These are phyloP conservation scores for Mycena citricolor DNA, from an alignment of 1,284 basidiomycete species.

Conservation along the genomic window DNA sequence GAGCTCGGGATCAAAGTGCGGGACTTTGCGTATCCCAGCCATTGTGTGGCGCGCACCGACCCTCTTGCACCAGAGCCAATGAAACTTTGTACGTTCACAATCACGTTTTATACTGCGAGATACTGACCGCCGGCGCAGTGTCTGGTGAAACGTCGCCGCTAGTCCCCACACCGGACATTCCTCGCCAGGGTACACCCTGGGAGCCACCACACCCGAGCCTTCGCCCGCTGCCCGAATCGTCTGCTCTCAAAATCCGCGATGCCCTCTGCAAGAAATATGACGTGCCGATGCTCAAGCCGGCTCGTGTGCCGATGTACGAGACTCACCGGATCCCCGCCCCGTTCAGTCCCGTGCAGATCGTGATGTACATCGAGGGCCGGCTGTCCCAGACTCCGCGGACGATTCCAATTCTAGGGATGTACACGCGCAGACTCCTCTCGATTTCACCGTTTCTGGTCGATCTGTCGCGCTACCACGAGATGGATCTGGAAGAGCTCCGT, in stretches of 20 bases:
- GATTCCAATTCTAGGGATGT: constrained; percentile 9
- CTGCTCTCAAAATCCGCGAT: no score
- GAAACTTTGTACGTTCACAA: no score
- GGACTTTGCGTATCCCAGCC: constrained; percentile 19
- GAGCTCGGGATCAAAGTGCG: constrained; percentile 16
- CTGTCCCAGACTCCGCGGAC: constrained; percentile 16
- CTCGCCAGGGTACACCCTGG: no score
- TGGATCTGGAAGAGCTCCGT: constrained; percentile 20
- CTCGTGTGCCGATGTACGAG: constrained; percentile 1
- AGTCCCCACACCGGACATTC: no score
- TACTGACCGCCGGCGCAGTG: no score
- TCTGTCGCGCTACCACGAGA: constrained; percentile 17
- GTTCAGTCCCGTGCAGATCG: neutral
- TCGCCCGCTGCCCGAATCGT: constrained; percentile 8
- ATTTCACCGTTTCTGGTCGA: constrained; percentile 12
- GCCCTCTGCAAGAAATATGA: no score
- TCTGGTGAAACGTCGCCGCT: no score
- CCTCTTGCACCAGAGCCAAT: no score
- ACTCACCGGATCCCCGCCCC: constrained; percentile 15
- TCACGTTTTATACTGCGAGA: no score
- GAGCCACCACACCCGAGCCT: constrained; percentile 11
- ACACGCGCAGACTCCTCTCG: constrained; percentile 19
- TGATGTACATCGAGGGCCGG: constrained; percentile 6
- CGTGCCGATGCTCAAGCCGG: constrained; percentile 5
- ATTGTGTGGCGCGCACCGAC: constrained; percentile 4